Evolutionary conservation across 2,329 filamentous ascomycete species (phyloP), one percentile per base, ranked within the genome.

Genomic region (Seiridium cupressi): DNA sequence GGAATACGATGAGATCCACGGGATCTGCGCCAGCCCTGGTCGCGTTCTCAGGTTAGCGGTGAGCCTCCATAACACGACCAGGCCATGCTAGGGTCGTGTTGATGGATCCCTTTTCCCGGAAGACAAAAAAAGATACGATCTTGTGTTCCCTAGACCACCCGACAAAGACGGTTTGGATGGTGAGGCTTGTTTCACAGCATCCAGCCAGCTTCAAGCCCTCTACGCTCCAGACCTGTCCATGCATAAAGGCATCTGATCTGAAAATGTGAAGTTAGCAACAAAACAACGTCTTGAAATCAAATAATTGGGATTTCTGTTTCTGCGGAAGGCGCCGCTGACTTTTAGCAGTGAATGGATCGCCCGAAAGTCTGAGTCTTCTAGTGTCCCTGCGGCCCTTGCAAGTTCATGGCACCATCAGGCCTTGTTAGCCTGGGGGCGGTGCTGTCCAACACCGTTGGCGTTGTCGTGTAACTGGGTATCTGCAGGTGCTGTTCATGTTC

Each of bases 1-100:
- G 49, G 49, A 53, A 53, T 53, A 53, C 49, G 49, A 53, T 53
- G 49, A 53, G 49, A 18, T 38, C 49, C 49, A 53, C 49, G 49
- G 49, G 38, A 53, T 53, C 49, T 53, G 49, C 49, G 35, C 31
- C 31, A 38, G 11, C 34, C 49, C 32, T 53, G 32, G 32, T 35
- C 32, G 38, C 18, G n/a, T 53, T 35, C 35, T 53, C 49, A 53
- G 49, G 49, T 53, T 53, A 53, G 49, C 49, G 49, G 49, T 53
- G 49, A 53, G 49, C 49, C 32, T 38, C 31, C 34, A 11, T 34
- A 53, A 13, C 31, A 18, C 18, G 32, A 35, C 13, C 8, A 32
- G n/a, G 34, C 35, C 49, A n/a, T n/a, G 35, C 49, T 13, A 53
- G 49, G 18, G 26, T 26, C 32, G 48, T 51, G 32, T n/a, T 35